Evolutionary conservation across 1,284 basidiomycete genomes (phyloP).

Genomic region (Apiotrichum montevideense): DNA sequence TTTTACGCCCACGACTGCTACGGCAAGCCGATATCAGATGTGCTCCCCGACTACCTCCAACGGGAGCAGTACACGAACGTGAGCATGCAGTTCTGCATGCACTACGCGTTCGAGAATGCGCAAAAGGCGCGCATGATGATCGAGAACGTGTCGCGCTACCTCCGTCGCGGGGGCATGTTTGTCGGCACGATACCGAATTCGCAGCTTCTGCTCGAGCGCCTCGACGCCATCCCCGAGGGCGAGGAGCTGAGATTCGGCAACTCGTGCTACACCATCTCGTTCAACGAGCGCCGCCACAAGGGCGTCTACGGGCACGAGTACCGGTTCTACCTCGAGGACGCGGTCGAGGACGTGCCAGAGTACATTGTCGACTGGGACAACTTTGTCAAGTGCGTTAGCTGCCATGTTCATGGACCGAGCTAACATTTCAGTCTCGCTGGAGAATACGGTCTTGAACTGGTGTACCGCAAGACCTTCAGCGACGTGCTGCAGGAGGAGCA

Average conservation of each 20-base stretch:
- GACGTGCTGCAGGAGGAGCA: constrained; percentile 74
- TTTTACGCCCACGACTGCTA: constrained; percentile 91
- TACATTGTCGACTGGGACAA: constrained; percentile 92
- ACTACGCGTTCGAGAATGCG: constrained; percentile 91
- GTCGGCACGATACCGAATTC: constrained; percentile 92
- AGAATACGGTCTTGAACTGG: constrained; percentile 69
- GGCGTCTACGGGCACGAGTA: constrained; percentile 85
- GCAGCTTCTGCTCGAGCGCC: constrained; percentile 62
- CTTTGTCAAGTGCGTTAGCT: constrained; percentile 56
- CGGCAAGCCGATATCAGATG: constrained; percentile 61
- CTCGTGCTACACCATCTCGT: constrained; percentile 78
- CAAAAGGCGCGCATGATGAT: constrained; percentile 87
- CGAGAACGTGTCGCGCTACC: constrained; percentile 74
- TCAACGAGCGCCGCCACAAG: constrained; percentile 60
- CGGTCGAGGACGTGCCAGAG: constrained; percentile 94
- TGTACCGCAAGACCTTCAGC: constrained; percentile 85
- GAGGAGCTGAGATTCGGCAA: constrained; percentile 78
- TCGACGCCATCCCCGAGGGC: constrained; percentile 61
- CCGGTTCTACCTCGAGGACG: constrained; percentile 87
- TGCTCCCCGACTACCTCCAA: constrained; percentile 58
- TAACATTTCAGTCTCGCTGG: constrained; percentile 55
- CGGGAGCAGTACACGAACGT: constrained; percentile 74
- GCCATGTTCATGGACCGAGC: too few relatives aligned
- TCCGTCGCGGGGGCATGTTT: constrained; percentile 78
- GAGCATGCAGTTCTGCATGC: constrained; percentile 99